Evolutionary conservation across 164 flowering plant species (phyloP).

Genomic region (Paratinospora sagittata): DNA sequence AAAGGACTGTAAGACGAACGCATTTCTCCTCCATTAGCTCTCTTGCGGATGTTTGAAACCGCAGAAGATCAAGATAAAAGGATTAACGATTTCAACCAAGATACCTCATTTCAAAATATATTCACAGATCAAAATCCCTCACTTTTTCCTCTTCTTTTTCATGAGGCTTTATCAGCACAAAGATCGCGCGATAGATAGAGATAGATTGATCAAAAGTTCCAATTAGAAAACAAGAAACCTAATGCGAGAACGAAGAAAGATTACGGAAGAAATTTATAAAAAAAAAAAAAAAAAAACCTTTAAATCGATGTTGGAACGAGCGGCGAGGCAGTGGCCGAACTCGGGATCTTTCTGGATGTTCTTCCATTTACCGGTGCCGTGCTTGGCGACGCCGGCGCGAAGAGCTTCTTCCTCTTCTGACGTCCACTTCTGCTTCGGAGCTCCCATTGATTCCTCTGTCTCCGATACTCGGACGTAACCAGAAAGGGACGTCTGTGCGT

Average conservation of each 20-base stretch:
- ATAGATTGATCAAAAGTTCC: conserved; percentile 2
- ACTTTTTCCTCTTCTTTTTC: too few species aligned
- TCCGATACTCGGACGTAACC: neutral
- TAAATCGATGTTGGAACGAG: conserved; percentile 79
- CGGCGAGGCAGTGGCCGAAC: conserved; percentile 46
- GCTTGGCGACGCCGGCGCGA: conserved; percentile 60
- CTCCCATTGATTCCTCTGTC: conserved; percentile 44
- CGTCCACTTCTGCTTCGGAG: conserved; percentile 91
- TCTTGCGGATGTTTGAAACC: too few species aligned
- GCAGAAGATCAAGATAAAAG: too few species aligned
- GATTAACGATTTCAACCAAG: too few species aligned
- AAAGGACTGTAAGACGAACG: too few species aligned
- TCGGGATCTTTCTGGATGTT: conserved; percentile 75
- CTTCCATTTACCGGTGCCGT: conserved; percentile 79
- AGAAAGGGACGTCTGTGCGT: too few species aligned
- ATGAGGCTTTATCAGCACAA: neutral
- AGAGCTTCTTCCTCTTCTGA: conserved; percentile 81
- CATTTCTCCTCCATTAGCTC: too few species aligned
- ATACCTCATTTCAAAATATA: too few species aligned
- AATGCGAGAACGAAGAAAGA: too few species aligned
- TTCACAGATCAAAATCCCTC: too few species aligned
- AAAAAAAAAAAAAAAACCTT: conserved; percentile 39
- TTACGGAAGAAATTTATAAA: too few species aligned
- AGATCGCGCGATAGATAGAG: conserved; percentile 3
- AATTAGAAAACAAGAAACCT: neutral